Base-by-base conservation (phyloP, 1,139 yeast species). In the Pichia sp. region DNA sequence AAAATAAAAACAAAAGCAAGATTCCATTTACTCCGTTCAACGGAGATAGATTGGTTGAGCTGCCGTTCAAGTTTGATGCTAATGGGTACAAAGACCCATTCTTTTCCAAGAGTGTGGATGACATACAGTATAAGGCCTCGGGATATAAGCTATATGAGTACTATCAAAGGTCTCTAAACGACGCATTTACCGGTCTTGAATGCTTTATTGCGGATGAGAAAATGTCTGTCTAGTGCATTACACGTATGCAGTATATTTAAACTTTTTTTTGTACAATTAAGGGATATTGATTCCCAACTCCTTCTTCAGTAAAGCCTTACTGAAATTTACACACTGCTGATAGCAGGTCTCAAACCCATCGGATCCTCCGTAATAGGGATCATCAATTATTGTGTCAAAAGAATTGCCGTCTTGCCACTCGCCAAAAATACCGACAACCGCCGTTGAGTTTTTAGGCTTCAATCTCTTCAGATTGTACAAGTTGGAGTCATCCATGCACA, bases 1-100 rank as follows among this genome's bases (percentile, higher is more conserved):
- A 62, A 34, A 56, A 60, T 16, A 64, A 64, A 44, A 69, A 63
- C 42, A 68, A 63, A 31, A 69, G 66, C 17, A 65, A 67, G 42
- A 74, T 81, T 3, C 98, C 98, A 31, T 93, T 92, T 69, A 91
- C 98, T 2, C 98, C 99, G 12, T 92, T 93, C 71, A 83, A 84
- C 65, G 98, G 98, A 51, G 98, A 93, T 71, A 78, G 95, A 53
- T 85, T 87, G 57, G 61, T 74, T 20, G 70, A 75, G 44, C 69
- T 71, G 52, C 72, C 72, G 46, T 79, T 74, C 63, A 58, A 56
- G 20, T 62, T 61, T 40, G 67, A 67, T 6, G 47, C 50, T 4
- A 64, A 67, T 14, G 70, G 67, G n/a, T 84, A 83, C 63, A 78
- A 75, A 55, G 91, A 87, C 64, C 87, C 89, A 41, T 78, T 78